Base-by-base conservation (phyloP, 176 grass and related monocot genomes). In the Calamus simplicifolius region DNA sequence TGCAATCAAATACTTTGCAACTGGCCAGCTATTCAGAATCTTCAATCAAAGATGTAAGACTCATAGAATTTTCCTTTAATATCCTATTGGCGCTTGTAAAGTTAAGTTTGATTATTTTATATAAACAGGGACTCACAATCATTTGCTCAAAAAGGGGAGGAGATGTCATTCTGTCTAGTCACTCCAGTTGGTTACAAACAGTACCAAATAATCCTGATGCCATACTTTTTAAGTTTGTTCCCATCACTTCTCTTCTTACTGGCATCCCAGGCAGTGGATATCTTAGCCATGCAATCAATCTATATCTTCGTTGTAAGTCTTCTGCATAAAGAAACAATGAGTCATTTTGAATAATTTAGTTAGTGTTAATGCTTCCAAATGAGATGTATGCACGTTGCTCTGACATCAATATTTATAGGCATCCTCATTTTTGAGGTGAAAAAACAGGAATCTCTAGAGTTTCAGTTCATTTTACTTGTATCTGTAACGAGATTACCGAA, bases 271-370 rank as follows among this genome's bases (percentile, higher is more conserved):
- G 87, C 28, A 88, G 92, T 51, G 92, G 92, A 76, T 97, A 85
- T 62, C 92, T 97, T 50, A 97, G 92, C 62, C 92, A 97, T 75
- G 92, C 92, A 53, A 91, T 97, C 57, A 97, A 97, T 81, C 57
- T 97, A 50, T 97, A 97, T 77, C 87, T 97, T 72, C 86, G 92
- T 49, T 97, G 92, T 97, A 91, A 97, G 92, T 88, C 19, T 27
- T 43, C 35, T 43, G 35, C 35, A 43, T 12, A 43, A 43, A 10
- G 35, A 43, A 43, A 43, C 35, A 43, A n/a, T 23, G 21, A 23
- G 21, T 23, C 21, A 23, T 23, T 43, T 35, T 35, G 10, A 12
- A 43, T 43, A 43, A 0, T 43, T 43, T 43, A 43, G 35, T 43
- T 43, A 10, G 8, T 43, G 12, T 43, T 43, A 13, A 10, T 3